Conservation (phyloP, 2,329 filamentous ascomycete genomes). For the Pyrenophora seminiperda region DNA sequence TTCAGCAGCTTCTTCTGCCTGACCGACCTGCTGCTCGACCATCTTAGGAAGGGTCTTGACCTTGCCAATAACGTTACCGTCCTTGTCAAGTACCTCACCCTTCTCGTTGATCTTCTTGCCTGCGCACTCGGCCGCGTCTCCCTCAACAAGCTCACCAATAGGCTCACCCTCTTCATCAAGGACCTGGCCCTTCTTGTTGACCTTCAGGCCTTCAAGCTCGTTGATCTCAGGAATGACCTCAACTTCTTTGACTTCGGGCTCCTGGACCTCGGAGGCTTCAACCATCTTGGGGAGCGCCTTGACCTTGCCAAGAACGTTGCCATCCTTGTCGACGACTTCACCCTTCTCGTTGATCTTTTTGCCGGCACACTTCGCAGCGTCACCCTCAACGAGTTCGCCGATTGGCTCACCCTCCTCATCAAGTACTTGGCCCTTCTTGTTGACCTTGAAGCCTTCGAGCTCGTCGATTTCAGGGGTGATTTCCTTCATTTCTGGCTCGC, state of each 20-base stretch:
- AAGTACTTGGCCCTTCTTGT: conserved; percentile 62
- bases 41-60: conserved; percentile 59
- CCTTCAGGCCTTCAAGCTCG: conserved; percentile 59
- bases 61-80: conserved; percentile 67
- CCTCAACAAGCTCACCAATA: conserved; percentile 60
- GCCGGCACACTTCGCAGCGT: conserved; percentile 65
- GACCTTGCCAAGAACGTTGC: conserved; percentile 67
- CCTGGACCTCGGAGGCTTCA: conserved; percentile 21
- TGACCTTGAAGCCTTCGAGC: conserved; percentile 61
- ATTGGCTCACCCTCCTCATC: conserved; percentile 60
- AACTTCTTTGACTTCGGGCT: conserved; percentile 49
- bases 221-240: conserved; percentile 53
- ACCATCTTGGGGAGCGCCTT: conserved; percentile 55
- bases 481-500: conserved; percentile 49
- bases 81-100: conserved; percentile 68
- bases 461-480: conserved; percentile 54
- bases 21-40: conserved; percentile 43
- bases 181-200: conserved; percentile 63
- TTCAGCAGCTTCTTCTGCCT: conserved; percentile 38
- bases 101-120: conserved; percentile 69
- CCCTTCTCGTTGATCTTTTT: conserved; percentile 69
- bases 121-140: conserved; percentile 65
- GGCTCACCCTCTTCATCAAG: conserved; percentile 59
- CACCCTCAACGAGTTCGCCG: conserved; percentile 61
- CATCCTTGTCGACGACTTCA: conserved; percentile 67